These are phyloP conservation scores for Capsella rubella DNA, from an alignment of 441 rosid genomes.

Conservation along the genomic window DNA sequence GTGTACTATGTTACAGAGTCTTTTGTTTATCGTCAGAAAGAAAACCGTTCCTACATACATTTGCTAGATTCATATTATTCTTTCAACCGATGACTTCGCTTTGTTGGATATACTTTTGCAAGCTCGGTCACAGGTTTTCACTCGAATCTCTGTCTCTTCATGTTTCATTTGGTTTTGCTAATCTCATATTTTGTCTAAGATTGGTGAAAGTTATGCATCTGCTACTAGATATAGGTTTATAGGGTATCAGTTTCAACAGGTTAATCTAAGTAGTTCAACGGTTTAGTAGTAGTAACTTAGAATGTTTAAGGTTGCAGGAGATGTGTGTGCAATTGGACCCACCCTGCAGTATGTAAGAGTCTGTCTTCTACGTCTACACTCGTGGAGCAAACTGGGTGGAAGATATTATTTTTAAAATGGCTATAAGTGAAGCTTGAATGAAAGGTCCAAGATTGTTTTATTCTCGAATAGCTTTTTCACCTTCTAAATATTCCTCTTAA, in stretches of 20 bases:
- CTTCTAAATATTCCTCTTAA: constrained; percentile 17
- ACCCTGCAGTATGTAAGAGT: constrained; percentile 62
- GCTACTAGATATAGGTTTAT: constrained; percentile 22
- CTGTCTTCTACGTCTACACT: constrained; percentile 46
- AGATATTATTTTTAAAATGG: neutral
- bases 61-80: neutral
- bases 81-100: neutral
- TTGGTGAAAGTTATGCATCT: constrained; percentile 14
- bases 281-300: constrained; percentile 28
- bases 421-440: constrained; percentile 39
- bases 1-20: constrained; percentile 33
- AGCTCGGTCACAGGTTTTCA: constrained; percentile 24
- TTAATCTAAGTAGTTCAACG: constrained; percentile 18
- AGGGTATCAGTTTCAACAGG: constrained; percentile 25
- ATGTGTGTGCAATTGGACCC: constrained; percentile 69
- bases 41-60: neutral
- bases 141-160: constrained; percentile 19
- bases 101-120: constrained; percentile 24
- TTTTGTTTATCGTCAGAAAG: constrained; percentile 13
- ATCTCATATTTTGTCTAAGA: constrained; percentile 14
- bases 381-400: constrained; percentile 32
- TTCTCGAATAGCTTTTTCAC: constrained; percentile 33
- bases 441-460: constrained; percentile 37
- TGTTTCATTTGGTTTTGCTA: constrained; percentile 11
- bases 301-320: constrained; percentile 77